A percentile compares a stretch with the other conserved stretches of the same genome.
phyloP scores from a whole-genome alignment of 2,329 filamentous ascomycete species.

The Cladophialophora immunda region DNA sequence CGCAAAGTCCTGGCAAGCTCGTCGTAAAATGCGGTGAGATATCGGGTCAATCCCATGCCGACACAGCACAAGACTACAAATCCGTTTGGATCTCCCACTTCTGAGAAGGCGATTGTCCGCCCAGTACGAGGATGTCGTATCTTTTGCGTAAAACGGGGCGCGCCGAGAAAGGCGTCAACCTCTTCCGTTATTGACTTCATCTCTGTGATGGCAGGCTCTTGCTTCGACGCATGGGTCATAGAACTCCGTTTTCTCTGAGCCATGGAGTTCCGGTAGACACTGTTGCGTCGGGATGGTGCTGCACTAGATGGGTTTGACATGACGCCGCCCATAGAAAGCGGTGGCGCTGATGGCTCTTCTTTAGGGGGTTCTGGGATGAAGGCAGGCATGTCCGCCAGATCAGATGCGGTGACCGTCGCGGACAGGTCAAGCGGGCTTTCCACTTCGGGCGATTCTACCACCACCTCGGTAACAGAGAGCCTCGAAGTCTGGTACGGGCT shows the following conservation, averaged over 20 bases:
- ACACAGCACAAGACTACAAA: constrained; percentile 96
- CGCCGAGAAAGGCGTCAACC: constrained; percentile 83
- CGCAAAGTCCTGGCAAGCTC: constrained; percentile 89
- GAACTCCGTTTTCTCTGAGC: constrained; percentile 28
- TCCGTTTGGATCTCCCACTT: constrained; percentile 91
- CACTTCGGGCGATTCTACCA: constrained; percentile 35
- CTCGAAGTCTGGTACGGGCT: constrained; percentile 36
- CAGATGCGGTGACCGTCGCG: constrained; percentile 29
- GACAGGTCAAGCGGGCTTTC: constrained; percentile 33
- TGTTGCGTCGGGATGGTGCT: constrained; percentile 27
- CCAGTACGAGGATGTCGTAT: constrained; percentile 86
- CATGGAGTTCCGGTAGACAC: constrained; percentile 26
- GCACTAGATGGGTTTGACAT: constrained; percentile 23
- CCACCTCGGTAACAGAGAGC: constrained; percentile 39
- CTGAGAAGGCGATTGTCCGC: constrained; percentile 90
- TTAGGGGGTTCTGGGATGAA: constrained; percentile 23
- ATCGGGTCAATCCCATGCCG: constrained; percentile 95
- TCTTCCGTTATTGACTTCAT: constrained; percentile 88
- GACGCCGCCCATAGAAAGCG: background rate
- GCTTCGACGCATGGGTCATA: constrained; percentile 20
- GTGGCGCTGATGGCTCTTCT: constrained; percentile 13
- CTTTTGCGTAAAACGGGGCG: constrained; percentile 85
- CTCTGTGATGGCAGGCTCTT: constrained; percentile 56
- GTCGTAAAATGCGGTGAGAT: constrained; percentile 96
- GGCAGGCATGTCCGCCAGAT: constrained; percentile 37